Percentiles rank a stretch among this genome's conserved stretches.
These are phyloP conservation scores for Pseudogymnoascus sp. DNA, from an alignment of 2,329 filamentous ascomycete species.

Conservation along the genomic window DNA sequence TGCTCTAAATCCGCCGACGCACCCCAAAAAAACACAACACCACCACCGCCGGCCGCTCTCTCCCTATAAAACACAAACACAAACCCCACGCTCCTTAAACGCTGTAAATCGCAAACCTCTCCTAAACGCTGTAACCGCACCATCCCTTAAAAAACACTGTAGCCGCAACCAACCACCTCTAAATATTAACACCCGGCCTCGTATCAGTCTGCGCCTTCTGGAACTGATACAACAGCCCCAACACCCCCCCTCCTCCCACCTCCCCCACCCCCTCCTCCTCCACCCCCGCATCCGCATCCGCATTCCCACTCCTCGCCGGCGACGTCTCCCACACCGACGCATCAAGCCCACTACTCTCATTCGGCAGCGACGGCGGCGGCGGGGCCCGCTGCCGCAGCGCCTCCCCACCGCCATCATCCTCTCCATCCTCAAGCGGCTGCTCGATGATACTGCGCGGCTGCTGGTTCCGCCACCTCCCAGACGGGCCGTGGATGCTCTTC, in stretches of 20 bases:
- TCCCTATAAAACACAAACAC: background rate
- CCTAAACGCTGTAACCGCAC: background rate
- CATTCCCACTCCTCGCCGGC: conserved; percentile 21
- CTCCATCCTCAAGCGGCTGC: conserved; percentile 41
- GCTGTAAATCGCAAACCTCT: background rate
- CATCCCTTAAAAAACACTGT: too few relatives aligned
- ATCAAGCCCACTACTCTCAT: conserved; percentile 24
- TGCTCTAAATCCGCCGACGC: background rate
- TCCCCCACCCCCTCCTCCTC: conserved; percentile 37
- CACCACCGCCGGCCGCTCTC: too few relatives aligned
- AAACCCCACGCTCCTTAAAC: background rate
- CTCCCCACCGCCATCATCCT: background rate
- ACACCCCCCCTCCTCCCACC: conserved; percentile 44
- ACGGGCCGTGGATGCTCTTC: conserved; percentile 38
- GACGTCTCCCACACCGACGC: conserved; percentile 40
- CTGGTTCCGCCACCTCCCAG: conserved; percentile 35
- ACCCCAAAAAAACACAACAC: background rate
- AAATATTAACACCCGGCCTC: conserved; percentile 31
- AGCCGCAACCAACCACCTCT: background rate
- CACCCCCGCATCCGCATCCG: conserved; percentile 23
- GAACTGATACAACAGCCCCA: conserved; percentile 60
- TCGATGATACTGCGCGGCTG: conserved; percentile 45
- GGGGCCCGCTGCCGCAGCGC: conserved; percentile 14
- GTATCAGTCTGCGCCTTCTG: conserved; percentile 51
- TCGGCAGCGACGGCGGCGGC: conserved; percentile 15